These are phyloP conservation scores for Alternaria sp. DNA, from an alignment of 2,329 filamentous ascomycete genomes.

Conservation along the genomic window DNA sequence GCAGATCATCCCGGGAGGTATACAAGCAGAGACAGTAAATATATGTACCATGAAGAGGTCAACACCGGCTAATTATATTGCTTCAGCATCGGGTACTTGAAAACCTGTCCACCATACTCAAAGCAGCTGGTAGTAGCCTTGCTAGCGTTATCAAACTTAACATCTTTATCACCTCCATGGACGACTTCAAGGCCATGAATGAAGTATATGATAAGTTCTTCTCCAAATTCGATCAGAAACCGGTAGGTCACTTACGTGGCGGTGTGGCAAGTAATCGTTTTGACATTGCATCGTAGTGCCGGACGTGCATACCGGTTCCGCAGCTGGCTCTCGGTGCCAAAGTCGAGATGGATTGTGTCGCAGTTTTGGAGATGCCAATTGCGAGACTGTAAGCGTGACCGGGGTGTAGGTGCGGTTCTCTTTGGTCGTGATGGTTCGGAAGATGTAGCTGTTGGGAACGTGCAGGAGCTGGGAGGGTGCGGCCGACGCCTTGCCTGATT, in stretches of 20 bases:
- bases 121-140: neutral
- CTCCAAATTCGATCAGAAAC: neutral
- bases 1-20: slow-evolving; percentile 1
- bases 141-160: neutral
- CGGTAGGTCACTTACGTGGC: neutral
- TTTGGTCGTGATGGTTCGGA: neutral
- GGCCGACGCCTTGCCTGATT: neutral
- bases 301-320: neutral
- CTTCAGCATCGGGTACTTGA: neutral
- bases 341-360: neutral
- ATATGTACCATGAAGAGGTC: neutral
- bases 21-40: slow-evolving; percentile 4
- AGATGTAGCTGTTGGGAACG: neutral
- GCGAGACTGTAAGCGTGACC: neutral
- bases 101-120: neutral
- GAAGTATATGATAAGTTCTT: neutral
- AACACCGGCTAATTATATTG: neutral
- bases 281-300: neutral
- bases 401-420: neutral
- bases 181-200: neutral
- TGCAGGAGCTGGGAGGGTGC: neutral
- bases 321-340: neutral
- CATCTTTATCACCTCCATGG: neutral
- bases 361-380: neutral
- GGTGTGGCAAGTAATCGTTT: neutral